Percentiles rank a stretch among this genome's conserved stretches.
These are phyloP conservation scores for Violaceomyces palustris DNA, from an alignment of 1,284 basidiomycete species.

Conservation along the genomic window DNA sequence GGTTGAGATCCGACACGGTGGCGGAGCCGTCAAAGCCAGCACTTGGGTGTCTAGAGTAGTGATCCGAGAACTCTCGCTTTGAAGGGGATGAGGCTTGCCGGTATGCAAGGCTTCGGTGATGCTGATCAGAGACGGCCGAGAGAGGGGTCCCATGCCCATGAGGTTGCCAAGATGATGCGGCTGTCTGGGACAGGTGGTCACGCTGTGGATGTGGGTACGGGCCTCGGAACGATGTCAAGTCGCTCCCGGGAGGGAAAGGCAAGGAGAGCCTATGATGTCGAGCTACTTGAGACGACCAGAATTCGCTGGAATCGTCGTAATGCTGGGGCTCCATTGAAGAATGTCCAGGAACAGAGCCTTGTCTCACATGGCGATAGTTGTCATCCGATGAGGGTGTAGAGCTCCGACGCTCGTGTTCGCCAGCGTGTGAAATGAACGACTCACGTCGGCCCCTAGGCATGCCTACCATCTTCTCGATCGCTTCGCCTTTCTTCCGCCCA, in stretches of 20 bases:
- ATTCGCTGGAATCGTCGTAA: constrained; percentile 19
- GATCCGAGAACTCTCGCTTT: no score
- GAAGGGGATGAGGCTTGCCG: background rate
- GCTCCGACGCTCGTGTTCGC: constrained; percentile 22
- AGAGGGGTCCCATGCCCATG: constrained; percentile 5
- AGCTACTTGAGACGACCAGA: constrained; percentile 21
- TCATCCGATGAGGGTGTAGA: constrained; percentile 19
- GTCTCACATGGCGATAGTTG: constrained; percentile 13
- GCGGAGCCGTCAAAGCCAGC: no score
- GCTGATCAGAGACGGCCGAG: constrained; percentile 11
- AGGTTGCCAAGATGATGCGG: constrained; percentile 8
- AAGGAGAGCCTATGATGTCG: constrained; percentile 26
- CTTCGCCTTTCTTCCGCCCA: constrained; percentile 39
- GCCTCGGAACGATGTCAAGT: no score
- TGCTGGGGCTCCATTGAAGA: constrained; percentile 6
- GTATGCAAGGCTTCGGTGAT: constrained; percentile 3
- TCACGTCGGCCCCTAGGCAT: constrained; percentile 30
- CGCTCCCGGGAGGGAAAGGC: constrained; percentile 7
- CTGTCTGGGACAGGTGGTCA: constrained; percentile 21
- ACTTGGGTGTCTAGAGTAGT: no score
- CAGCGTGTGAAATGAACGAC: constrained; percentile 13
- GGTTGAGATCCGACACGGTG: no score
- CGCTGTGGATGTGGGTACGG: constrained; percentile 15
- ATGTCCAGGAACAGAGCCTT: constrained; percentile 15
- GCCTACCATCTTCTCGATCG: constrained; percentile 38